Conservation (phyloP, 1,284 basidiomycete genomes). For the Cryptococcus sp. region DNA sequence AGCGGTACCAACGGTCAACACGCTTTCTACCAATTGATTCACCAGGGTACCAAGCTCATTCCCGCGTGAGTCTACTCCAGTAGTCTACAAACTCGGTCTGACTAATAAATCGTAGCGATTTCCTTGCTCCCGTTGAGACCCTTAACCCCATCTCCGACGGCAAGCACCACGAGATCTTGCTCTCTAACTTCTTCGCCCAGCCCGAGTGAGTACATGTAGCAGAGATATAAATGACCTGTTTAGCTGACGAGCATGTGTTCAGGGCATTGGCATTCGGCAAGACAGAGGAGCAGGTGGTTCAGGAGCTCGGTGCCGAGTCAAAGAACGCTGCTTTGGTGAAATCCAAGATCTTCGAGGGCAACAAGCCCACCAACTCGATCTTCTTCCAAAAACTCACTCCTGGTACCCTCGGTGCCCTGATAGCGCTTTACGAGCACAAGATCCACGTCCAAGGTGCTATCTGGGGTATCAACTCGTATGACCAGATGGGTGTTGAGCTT, state of each 20-base stretch:
- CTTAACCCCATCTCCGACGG: conserved; percentile 86
- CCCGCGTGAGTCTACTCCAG: conserved; percentile 56
- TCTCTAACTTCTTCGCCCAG: conserved; percentile 98
- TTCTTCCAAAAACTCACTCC: conserved; percentile 92
- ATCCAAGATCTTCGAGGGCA: conserved; percentile 97
- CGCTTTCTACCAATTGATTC: conserved; percentile 98
- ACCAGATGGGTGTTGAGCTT: conserved; percentile 80
- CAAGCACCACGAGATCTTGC: conserved; percentile 94
- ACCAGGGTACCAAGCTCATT: conserved; percentile 91
- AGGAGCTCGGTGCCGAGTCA: conserved; percentile 73
- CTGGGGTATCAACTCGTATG: conserved; percentile 97
- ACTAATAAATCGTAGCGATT: conserved; percentile 62
- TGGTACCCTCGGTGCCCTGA: conserved; percentile 69
- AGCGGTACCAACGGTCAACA: conserved; percentile 98
- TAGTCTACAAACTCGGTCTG: not conserved
- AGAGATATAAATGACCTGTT: not conserved
- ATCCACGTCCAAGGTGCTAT: conserved; percentile 96
- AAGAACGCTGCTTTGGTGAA: conserved; percentile 84
- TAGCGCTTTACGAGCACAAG: conserved; percentile 77
- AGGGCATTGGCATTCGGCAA: conserved; percentile 93
- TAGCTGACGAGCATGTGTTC: conserved; percentile 9
- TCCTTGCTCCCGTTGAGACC: conserved; percentile 90
- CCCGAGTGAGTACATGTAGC: conserved; percentile 62
- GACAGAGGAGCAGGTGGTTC: conserved; percentile 80
- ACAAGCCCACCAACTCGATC: conserved; percentile 95